Conservation (phyloP, 2,329 filamentous ascomycete species). For the Coniella lustricola region DNA sequence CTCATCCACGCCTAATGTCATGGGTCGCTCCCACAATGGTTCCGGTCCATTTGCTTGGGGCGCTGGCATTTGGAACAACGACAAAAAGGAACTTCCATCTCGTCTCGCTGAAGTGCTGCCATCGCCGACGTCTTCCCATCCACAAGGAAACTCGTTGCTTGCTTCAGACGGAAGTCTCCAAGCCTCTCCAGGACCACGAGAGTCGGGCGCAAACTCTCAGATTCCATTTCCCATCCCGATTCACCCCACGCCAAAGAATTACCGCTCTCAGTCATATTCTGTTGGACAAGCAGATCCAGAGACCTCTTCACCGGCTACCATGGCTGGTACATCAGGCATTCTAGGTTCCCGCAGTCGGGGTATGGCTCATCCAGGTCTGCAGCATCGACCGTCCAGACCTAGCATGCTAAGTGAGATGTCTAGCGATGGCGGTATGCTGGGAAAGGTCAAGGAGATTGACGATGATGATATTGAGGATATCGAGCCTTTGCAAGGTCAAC, state of each 20-base stretch:
- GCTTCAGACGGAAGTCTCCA: slow-evolving; percentile 40
- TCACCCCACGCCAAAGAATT: slow-evolving; percentile 85
- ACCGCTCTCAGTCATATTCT: slow-evolving; percentile 93
- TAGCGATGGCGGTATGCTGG: slow-evolving; percentile 53
- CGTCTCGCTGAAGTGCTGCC: slow-evolving; percentile 67
- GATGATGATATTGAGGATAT: slow-evolving; percentile 45
- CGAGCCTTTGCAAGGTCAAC: slow-evolving; percentile 30
- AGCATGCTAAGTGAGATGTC: slow-evolving; percentile 70
- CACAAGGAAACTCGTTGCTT: slow-evolving; percentile 40
- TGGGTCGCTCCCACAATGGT: slow-evolving; percentile 40
- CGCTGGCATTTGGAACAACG: slow-evolving; percentile 75
- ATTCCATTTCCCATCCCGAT: slow-evolving; percentile 84
- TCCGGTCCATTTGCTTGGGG: slow-evolving; percentile 60
- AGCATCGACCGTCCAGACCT: slow-evolving; percentile 73
- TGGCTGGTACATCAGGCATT: slow-evolving; percentile 40
- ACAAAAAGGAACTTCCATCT: slow-evolving; percentile 71
- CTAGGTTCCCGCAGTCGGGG: slow-evolving; percentile 45
- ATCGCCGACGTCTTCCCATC: slow-evolving; percentile 61
- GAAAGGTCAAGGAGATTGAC: slow-evolving; percentile 64
- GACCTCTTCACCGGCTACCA: slow-evolving; percentile 29
- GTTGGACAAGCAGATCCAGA: slow-evolving; percentile 83
- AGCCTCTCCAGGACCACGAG: slow-evolving; percentile 44
- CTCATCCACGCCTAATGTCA: slow-evolving; percentile 38
- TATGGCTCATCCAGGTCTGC: slow-evolving; percentile 59
- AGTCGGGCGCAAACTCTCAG: slow-evolving; percentile 51